Base-by-base conservation (phyloP, 768 basidiomycete genomes). In the Piloderma croceum region DNA sequence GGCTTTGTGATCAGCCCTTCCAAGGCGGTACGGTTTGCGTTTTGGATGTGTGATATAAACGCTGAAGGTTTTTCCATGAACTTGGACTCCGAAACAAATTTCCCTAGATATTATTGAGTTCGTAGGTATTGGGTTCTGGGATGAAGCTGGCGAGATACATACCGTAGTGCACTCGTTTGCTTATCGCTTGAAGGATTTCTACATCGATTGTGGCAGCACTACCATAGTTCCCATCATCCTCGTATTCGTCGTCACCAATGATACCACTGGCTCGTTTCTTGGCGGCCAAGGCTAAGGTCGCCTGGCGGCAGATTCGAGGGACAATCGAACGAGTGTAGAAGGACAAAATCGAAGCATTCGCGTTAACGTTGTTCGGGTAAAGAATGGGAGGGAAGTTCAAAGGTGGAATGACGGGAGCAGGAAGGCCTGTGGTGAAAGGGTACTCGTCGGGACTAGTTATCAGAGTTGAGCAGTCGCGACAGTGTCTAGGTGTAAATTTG, bases 141-240 rank as follows among this genome's bases (percentile, higher is more conserved):
- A 21, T 11, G 27, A 34, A 21, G 25, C 25, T 23, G 24, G 10
- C 19, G 12, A 9, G 27, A 18, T 15, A 62, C 76, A 38, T 49
- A 93, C 96, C 96, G 55, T 94, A 99, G 63, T 99, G 96, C 24
- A 99, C 93, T 27, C 96, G 81, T 67, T 97, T 86, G 66, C 89
- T 92, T 57, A 99, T 84, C n/a, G 92, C 84, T 57, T 97, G 93
- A n/a, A 99, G 74, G 3, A 91, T 83, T 61, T 98, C 93, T 20
- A 99, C 78, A 56, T 99, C 96, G 43, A 96, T 77, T 21, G 89
- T 93, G 1, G 91, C 90, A 0, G 91, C 83, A 57, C 89, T 92
- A 13, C 96, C 96, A 58, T 99, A 96, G 62, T 99, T 99, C 21
- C 92, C 93, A 53, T 99, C 96, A 59, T 97, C 92, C 48, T 91